phyloP scores from a whole-genome alignment of 176 grass and related monocot genomes.

The Luzula sylvatica region DNA sequence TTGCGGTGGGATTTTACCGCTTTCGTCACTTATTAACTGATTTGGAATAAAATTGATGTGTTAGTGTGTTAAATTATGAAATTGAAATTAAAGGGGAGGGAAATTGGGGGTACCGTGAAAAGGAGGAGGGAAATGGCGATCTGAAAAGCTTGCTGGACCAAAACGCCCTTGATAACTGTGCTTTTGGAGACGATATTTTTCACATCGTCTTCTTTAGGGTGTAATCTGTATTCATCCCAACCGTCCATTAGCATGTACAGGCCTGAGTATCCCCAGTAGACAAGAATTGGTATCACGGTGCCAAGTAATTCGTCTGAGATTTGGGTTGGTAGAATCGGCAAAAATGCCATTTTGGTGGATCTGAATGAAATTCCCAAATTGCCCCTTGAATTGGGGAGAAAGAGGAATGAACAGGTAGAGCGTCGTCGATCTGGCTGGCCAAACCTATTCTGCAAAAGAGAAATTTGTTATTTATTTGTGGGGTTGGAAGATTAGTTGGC shows the following conservation, averaged over 20 bases:
- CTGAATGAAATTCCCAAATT: too few relatives aligned
- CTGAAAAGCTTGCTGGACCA: conserved; percentile 81
- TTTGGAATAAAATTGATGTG: conserved; percentile 12
- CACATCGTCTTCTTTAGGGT: conserved; percentile 62
- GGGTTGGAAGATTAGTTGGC: too few relatives aligned
- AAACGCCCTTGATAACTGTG: conserved; percentile 68
- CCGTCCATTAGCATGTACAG: conserved; percentile 50
- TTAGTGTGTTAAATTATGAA: conserved; percentile 1
- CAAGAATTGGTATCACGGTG: conserved; percentile 73
- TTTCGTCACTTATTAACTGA: conserved; percentile 58
- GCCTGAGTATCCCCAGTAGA: conserved; percentile 87
- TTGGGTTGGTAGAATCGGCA: background rate
- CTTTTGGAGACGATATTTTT: conserved; percentile 64
- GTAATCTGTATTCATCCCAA: conserved; percentile 65
- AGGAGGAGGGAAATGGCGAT: conserved; percentile 60
- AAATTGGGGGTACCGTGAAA: conserved; percentile 39
- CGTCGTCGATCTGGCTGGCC: too few relatives aligned
- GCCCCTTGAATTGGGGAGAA: too few relatives aligned
- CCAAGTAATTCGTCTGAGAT: conserved; percentile 78
- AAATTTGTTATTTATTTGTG: too few relatives aligned
- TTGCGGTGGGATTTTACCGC: conserved; percentile 26
- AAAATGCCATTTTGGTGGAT: too few relatives aligned
- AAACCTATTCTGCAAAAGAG: too few relatives aligned
- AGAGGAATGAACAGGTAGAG: too few relatives aligned
- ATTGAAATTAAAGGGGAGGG: background rate